phyloP scores from a whole-genome alignment of 768 basidiomycete genomes.

The Leccinum longicurvipes region DNA sequence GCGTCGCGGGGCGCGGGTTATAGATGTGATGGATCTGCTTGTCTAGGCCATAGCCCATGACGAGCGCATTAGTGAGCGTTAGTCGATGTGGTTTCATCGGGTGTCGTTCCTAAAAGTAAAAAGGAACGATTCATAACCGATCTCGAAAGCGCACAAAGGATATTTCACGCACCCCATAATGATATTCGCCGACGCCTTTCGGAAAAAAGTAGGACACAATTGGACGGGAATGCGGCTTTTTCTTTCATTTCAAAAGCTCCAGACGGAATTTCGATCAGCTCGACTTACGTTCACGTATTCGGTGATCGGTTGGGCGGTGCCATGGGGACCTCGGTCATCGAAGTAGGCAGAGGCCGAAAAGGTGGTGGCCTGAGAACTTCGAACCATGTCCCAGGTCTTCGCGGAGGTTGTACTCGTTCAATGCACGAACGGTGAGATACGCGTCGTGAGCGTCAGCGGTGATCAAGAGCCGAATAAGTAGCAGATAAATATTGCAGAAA shows the following conservation, averaged over 20 bases:
- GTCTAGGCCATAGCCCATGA: constrained; percentile 94
- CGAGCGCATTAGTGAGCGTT: constrained; percentile 93
- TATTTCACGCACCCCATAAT: constrained; percentile 80
- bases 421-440: neutral
- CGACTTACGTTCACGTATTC: constrained; percentile 68
- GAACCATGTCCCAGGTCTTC: constrained; percentile 31
- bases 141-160: neutral
- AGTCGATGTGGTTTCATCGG: constrained; percentile 98
- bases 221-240: constrained; percentile 46
- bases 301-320: constrained; percentile 75
- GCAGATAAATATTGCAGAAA: neutral
- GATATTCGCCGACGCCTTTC: constrained; percentile 89
- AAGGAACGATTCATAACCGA: constrained; percentile 1
- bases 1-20: constrained; percentile 83
- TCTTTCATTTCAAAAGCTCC: constrained; percentile 18
- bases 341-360: constrained; percentile 78
- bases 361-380: constrained; percentile 42
- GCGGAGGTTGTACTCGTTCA: neutral
- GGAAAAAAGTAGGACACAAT: constrained; percentile 97
- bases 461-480: neutral
- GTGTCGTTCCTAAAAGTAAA: constrained; percentile 74
- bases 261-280: neutral
- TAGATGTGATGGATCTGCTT: constrained; percentile 92
- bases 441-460: neutral
- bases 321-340: constrained; percentile 67